Evolutionary conservation across 2,329 filamentous ascomycete species (phyloP), one percentile per base, ranked within the genome.

Genomic region (Exophiala xenobiotica): DNA sequence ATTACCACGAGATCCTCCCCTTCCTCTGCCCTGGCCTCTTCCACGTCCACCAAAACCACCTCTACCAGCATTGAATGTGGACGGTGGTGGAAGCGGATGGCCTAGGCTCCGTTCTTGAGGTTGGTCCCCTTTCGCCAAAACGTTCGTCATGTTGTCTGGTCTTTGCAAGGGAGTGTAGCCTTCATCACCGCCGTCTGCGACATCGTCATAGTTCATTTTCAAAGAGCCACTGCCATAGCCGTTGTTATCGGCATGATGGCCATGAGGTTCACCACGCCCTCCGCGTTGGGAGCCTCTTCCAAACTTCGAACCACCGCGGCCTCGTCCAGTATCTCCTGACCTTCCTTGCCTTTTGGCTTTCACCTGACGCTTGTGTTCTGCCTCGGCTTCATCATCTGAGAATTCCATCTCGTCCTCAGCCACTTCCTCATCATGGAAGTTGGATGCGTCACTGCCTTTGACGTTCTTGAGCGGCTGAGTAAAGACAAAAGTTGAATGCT

Each of bases 331-430:
- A 46, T 70, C 73, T 54, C 73, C 74, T 64, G 74, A 75, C 64
- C 76, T 81, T 47, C 74, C 75, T 53, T 76, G 73, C 62, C 79
- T 82, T 69, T 86, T 86, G 57, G 83, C 78, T 70, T 90, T 90
- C 46, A 82, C 63, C 53, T 79, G 78, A 50, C 80, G 75, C 72
- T 87, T 95, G 66, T 90, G 83, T 62, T 90, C 88, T 6, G 87
- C 86, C 70, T 99, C 93, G 61, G 88, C 87, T 70, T 99, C 93
- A 63, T 99, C 93, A 61, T 99, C 93, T 0, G 92, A 96, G 68
- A 97, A 97, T 66, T 97, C 93, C 61, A 90, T 81, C 67, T 97
- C 92, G 29, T 95, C 88, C 24, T 87, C 86, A 12, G 74, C 83
- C 6, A 90, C 80, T 71, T 97, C 92, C 68, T 99, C 93, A 61